A percentile compares a stretch with the other conserved stretches of the same genome.
Evolutionary conservation across 768 basidiomycete genomes (phyloP).

Genomic region (Pleurotus djamor): DNA sequence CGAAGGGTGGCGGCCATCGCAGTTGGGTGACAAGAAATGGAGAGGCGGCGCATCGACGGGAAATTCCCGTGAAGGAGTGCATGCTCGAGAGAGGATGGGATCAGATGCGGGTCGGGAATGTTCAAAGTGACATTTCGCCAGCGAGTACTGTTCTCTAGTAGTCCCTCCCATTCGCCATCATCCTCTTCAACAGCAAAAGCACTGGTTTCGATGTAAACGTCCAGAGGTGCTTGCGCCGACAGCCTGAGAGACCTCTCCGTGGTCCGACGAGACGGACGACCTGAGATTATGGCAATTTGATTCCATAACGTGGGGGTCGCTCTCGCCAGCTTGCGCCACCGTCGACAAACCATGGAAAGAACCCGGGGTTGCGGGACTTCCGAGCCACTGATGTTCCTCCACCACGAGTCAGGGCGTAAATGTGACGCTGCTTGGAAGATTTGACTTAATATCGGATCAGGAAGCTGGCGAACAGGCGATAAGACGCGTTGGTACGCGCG

Average conservation of each 20-base stretch:
- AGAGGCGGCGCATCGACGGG: not conserved
- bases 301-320: not conserved
- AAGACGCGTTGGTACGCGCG: not conserved
- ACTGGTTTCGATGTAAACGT: not conserved
- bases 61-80: not conserved
- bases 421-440: not conserved
- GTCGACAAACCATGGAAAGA: not conserved
- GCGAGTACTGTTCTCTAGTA: not conserved
- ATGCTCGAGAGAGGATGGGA: not conserved
- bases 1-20: not conserved
- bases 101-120: not conserved
- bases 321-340: not conserved
- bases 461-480: not conserved
- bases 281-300: not conserved
- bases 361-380: not conserved
- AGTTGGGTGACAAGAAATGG: not conserved
- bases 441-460: not conserved
- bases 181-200: not conserved
- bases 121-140: not conserved
- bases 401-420: not conserved
- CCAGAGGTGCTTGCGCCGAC: not conserved
- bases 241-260: not conserved
- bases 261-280: not conserved
- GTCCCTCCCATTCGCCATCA: not conserved
- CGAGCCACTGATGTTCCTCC: not conserved